A percentile compares a stretch with the other conserved stretches of the same genome.
phyloP scores from a whole-genome alignment of 169 alveolate genomes.

The Plasmodium gallinaceum region DNA sequence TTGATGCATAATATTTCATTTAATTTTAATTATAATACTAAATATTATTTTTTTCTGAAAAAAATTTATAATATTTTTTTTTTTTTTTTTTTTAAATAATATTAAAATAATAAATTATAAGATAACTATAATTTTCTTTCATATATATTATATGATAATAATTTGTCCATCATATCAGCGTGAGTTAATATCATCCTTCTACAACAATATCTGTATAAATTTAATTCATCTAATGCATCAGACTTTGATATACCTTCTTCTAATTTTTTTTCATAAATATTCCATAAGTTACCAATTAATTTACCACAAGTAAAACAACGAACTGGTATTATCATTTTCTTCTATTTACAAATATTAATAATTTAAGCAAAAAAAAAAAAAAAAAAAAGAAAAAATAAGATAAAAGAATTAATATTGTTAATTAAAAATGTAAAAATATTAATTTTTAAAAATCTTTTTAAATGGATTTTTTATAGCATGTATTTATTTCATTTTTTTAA shows the following conservation, averaged over 20 bases:
- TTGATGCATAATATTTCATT: too few relatives aligned
- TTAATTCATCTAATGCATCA: conserved; percentile 95
- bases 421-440: neutral
- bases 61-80: neutral
- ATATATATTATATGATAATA: conserved; percentile 95
- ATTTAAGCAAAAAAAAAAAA: neutral
- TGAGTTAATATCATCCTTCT: conserved; percentile 98
- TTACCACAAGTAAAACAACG: conserved; percentile 99
- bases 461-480: neutral
- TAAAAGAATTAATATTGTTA: neutral
- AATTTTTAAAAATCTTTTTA: neutral
- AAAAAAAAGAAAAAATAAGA: neutral
- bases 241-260: conserved; percentile 93
- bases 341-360: neutral
- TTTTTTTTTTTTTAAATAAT: neutral
- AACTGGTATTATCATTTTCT: conserved; percentile 97
- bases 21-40: too few relatives aligned
- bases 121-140: conserved; percentile 46
- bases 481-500: too few relatives aligned
- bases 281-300: conserved; percentile 99
- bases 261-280: conserved; percentile 93
- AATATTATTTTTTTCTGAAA: too few relatives aligned
- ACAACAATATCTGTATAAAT: conserved; percentile 92
- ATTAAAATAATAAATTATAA: neutral
- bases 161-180: conserved; percentile 97